Conservation (phyloP, 768 basidiomycete genomes). For the Clitopilus hobsonii region DNA sequence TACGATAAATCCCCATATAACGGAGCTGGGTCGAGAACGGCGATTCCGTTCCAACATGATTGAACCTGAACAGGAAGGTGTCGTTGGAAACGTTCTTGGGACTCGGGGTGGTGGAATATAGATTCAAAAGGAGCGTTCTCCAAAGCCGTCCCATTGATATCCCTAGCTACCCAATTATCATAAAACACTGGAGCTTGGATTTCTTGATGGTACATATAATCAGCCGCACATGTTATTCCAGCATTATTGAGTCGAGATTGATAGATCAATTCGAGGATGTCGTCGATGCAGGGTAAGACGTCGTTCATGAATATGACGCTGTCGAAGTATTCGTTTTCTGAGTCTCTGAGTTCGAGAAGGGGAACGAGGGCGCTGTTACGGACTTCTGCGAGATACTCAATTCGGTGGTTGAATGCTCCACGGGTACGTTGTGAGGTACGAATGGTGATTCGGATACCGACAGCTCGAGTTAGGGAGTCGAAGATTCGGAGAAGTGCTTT, state of each 20-base stretch:
- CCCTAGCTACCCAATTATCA: slow-evolving; percentile 97
- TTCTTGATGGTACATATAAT: slow-evolving; percentile 99
- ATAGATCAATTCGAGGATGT: slow-evolving; percentile 96
- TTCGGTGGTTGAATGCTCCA: slow-evolving; percentile 97
- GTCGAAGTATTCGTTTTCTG: slow-evolving; percentile 93
- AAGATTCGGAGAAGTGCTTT: slow-evolving; percentile 95
- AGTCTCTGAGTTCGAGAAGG: slow-evolving; percentile 87
- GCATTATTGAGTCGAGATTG: slow-evolving; percentile 92
- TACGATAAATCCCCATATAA: slow-evolving; percentile 49
- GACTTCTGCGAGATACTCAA: slow-evolving; percentile 99
- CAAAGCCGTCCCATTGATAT: slow-evolving; percentile 97
- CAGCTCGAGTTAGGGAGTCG: slow-evolving; percentile 83
- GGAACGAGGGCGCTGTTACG: slow-evolving; percentile 97
- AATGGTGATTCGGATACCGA: slow-evolving; percentile 91
- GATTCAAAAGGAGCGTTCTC: slow-evolving; percentile 97
- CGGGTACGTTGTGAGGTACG: slow-evolving; percentile 89
- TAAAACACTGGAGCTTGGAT: slow-evolving; percentile 94
- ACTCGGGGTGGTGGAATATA: slow-evolving; percentile 83
- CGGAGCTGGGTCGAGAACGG: slow-evolving; percentile 91
- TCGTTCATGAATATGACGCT: slow-evolving; percentile 99
- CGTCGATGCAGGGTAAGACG: slow-evolving; percentile 95
- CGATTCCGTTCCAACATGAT: slow-evolving; percentile 98
- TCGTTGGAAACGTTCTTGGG: slow-evolving; percentile 77
- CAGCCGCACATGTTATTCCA: slow-evolving; percentile 95
- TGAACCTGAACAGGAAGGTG: slow-evolving; percentile 97